Percentiles rank a stretch among this genome's conserved stretches.
phyloP scores from a whole-genome alignment of 345 rosid species.

The Excoecaria cochinchinensis region DNA sequence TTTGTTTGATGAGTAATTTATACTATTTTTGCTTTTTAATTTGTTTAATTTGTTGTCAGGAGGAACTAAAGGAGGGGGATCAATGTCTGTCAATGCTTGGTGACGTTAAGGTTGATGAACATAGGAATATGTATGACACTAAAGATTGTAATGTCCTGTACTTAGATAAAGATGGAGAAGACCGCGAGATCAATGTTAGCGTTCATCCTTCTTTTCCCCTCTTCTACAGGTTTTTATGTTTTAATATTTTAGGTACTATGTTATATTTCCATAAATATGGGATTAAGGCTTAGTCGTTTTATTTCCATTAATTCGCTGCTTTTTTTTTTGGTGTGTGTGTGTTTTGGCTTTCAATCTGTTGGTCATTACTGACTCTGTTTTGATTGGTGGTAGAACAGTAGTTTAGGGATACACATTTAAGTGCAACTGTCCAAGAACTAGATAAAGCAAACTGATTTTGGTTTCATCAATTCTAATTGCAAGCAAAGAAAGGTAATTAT shows the following conservation, averaged over 20 bases:
- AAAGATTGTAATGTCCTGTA: conserved; percentile 61
- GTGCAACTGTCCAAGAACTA: background rate
- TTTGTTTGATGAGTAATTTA: background rate
- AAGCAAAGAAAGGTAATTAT: background rate
- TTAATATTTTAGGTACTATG: background rate
- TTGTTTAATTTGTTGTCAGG: conserved; percentile 40
- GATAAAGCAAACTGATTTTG: background rate
- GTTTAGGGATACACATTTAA: too few species aligned
- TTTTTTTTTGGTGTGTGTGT: background rate
- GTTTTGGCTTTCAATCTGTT: too few species aligned
- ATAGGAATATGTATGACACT: conserved; percentile 66
- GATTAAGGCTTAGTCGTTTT: background rate
- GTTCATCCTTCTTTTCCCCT: background rate
- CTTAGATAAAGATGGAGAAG: too few species aligned
- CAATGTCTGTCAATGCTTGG: conserved; percentile 87
- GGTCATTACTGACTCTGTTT: too few species aligned
- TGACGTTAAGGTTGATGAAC: conserved; percentile 85
- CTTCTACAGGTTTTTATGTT: background rate
- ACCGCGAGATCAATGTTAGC: conserved; percentile 84
- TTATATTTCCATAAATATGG: too few species aligned
- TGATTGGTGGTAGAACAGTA: too few species aligned
- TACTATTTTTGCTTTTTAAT: background rate
- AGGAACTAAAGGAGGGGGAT: conserved; percentile 96
- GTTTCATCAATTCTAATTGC: background rate
- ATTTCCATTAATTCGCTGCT: background rate